Evolutionary conservation across 1,139 yeast genomes (phyloP).

Genomic region (Scheffersomyces illinoinensis): DNA sequence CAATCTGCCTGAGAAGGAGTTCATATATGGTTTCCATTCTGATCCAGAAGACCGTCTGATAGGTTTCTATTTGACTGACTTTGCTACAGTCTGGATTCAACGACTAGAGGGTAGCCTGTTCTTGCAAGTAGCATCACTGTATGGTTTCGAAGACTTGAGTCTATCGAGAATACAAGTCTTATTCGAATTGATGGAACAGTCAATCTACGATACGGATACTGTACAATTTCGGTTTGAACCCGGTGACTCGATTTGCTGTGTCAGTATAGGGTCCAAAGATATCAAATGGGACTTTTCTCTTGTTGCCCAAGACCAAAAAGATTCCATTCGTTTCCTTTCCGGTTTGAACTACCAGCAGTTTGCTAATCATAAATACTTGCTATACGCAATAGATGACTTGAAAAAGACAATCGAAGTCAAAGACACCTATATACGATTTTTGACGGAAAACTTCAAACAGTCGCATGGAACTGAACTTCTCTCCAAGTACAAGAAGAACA

Average conservation of each 20-base stretch:
- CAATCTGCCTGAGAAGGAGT: background rate
- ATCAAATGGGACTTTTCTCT: constrained; percentile 28
- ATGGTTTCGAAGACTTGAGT: constrained; percentile 28
- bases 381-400: constrained; percentile 21
- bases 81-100: constrained; percentile 30
- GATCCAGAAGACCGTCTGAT: background rate
- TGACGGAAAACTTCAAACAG: constrained; percentile 38
- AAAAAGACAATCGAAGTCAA: constrained; percentile 25
- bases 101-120: constrained; percentile 15
- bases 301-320: constrained; percentile 5
- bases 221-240: background rate
- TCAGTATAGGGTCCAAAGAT: constrained; percentile 1
- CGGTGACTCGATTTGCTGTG: constrained; percentile 4
- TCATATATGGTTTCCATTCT: background rate
- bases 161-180: constrained; percentile 6
- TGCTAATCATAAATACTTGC: constrained; percentile 21
- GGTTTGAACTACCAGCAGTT: constrained; percentile 25
- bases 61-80: constrained; percentile 28
- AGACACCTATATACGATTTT: constrained; percentile 36
- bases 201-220: constrained; percentile 2
- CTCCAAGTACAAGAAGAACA: constrained; percentile 24
- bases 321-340: constrained; percentile 18
- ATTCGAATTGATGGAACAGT: constrained; percentile 8
- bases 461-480: constrained; percentile 38
- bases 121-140: constrained; percentile 15